Evolutionary conservation across 441 rosid genomes (phyloP).

Genomic region (Bocquillonia castaneifolia): DNA sequence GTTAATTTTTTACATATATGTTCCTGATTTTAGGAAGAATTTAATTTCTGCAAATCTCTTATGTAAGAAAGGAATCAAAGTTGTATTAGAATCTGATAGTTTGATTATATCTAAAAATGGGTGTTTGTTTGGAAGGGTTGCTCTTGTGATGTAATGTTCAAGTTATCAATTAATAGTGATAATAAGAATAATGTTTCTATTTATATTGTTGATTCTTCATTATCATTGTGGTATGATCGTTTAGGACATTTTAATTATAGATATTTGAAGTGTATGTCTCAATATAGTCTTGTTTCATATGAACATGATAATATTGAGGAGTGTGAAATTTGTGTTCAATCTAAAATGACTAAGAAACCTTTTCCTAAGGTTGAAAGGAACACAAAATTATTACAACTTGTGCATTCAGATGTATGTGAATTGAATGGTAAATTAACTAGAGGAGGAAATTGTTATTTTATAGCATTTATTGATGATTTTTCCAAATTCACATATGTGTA

Average conservation of each 20-base stretch:
- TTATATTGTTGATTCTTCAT: background rate
- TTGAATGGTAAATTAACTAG: background rate
- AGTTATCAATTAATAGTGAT: background rate
- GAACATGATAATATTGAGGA: background rate
- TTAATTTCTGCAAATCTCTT: background rate
- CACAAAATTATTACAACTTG: background rate
- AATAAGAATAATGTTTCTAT: background rate
- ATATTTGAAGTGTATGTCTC: background rate
- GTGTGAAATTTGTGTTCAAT: background rate
- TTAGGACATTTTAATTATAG: background rate
- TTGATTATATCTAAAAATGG: background rate
- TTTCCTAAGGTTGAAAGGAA: background rate
- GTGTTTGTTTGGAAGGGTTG: conserved; percentile 1
- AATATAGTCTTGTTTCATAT: background rate
- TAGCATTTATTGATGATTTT: background rate
- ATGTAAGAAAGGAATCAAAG: background rate
- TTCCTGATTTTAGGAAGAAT: background rate
- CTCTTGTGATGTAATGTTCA: conserved; percentile 9
- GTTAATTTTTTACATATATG: background rate
- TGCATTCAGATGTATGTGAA: background rate
- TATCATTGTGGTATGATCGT: background rate
- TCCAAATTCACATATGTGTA: background rate
- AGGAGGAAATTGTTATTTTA: background rate
- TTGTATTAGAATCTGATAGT: background rate
- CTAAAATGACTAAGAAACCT: background rate